Evolutionary conservation across 352 stramenopile genomes (phyloP), one percentile per base, ranked within the genome.

Genomic region (Thraustochytrium sp.): DNA sequence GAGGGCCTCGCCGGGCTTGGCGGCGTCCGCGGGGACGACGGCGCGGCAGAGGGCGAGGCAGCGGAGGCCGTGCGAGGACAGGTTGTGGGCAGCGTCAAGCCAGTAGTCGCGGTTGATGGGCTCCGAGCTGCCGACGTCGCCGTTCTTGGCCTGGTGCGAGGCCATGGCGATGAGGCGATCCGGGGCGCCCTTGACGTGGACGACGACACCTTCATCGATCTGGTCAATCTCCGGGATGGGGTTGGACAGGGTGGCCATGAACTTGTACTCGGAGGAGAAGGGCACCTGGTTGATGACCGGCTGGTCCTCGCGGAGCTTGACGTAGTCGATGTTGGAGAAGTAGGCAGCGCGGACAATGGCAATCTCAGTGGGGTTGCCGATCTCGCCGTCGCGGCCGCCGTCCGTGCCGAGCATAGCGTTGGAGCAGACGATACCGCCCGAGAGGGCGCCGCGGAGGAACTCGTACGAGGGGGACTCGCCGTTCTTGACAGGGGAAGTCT

Each of bases 161-260:
- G 95, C 95, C 88, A 98, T 98, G 61, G 90, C 94, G 21, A 96
- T 93, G 86, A 96, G 97, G 87, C 98, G 96, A 4, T 54, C 37
- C 26, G 91, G 89, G 3, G 92, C 92, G 42, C 91, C 95, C 48
- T 85, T 90, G 0, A 88, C 89, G 26, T 92, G 26, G n/a, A 65
- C 48, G 53, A 98, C 89, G 48, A 90, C 95, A 26, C 92, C 97
- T 86, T 98, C 94, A 4, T 94, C 97, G 62, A 93, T 92, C 90
- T 98, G 97, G 44, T 93, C 87, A 38, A 88, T 90, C 11, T 89
- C 89, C 76, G 95, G 90, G 77, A 96, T 95, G 48, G 92, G 90
- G 61, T 88, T 82, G 88, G 93, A 91, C 62, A 95, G 86, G 55
- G 94, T 88, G 85, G 94, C 88, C 63, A 92, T 92, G 36, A 88